Base-by-base conservation (phyloP, 2,329 filamentous ascomycete genomes). In the Ilyonectria sp. region DNA sequence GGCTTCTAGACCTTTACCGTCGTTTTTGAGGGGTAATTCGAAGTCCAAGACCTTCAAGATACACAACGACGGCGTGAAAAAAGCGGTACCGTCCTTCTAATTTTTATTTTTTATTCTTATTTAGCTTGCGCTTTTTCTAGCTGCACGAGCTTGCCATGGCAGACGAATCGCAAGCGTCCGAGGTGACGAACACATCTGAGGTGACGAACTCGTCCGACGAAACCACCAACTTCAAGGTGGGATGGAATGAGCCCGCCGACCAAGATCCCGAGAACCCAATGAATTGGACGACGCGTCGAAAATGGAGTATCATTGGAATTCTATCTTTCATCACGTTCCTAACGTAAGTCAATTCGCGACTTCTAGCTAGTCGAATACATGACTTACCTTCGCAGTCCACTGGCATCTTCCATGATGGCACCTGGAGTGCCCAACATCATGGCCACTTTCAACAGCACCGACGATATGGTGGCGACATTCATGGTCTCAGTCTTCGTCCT, bases 271-370 rank as follows among this genome's bases (percentile, higher is more conserved):
- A 92, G 72, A 82, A 84, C 9, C 91, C 91, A 0, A 70, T 90
- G 56, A 93, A 93, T 77, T 94, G 92, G 92, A 81, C 86, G 0
- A 87, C 87, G 44, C 79, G 79, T 69, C 93, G 92, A 77, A 93
- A 93, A 69, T 71, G 69, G 79, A 79, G 88, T 19, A 75, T 85
- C 13, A 92, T 90, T 0, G 93, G 90, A 0, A 67, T 90, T 10
- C 23, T 75, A 10, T 74, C 72, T n/a, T 49, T 74, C 13, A 47
- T 75, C 6, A 66, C 17, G 76, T 70, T 74, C 37, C 61, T 74
- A 87, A 85, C 78, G 77, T 82, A 52, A 56, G 68, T 40, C 6
- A n/a, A 15, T 40, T 21, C 7, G 11, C 26, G 13, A 6, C 21
- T 35, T 17, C 17, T 26, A 33, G 26, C 37, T 35, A 46, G 26